Conservation (phyloP, 2,329 filamentous ascomycete genomes). For the Salinomyces thailandicus region DNA sequence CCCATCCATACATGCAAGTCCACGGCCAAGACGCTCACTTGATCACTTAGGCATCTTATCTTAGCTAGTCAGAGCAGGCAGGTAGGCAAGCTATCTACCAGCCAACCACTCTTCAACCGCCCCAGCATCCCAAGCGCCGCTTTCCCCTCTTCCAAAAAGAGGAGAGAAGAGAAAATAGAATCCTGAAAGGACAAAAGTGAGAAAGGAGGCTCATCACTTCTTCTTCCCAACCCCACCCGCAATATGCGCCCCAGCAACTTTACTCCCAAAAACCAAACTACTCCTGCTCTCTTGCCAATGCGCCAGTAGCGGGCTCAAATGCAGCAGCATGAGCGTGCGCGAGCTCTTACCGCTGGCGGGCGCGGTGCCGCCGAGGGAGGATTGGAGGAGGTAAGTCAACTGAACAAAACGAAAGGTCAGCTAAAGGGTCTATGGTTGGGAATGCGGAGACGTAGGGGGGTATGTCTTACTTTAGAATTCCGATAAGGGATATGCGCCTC, state of each 20-base stretch:
- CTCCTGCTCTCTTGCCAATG: slow-evolving; percentile 90
- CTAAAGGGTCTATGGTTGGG: not conserved
- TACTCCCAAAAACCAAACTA: slow-evolving; percentile 90
- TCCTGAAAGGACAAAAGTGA: too few species aligned
- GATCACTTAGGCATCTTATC: too few species aligned
- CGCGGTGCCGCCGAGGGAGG: slow-evolving; percentile 76
- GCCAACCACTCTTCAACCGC: too few species aligned
- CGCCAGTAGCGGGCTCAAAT: slow-evolving; percentile 84
- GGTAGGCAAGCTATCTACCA: too few species aligned
- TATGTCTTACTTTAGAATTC: slow-evolving; percentile 66
- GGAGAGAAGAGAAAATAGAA: too few species aligned
- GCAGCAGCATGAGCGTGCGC: slow-evolving; percentile 98
- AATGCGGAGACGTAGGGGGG: not conserved
- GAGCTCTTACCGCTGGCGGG: slow-evolving; percentile 39
- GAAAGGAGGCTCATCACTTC: slow-evolving; percentile 1
- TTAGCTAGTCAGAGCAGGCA: too few species aligned
- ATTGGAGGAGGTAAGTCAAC: slow-evolving; percentile 89
- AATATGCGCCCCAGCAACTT: slow-evolving; percentile 84
- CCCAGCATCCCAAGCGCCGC: too few species aligned
- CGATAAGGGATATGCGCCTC: slow-evolving; percentile 72
- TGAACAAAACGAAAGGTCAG: slow-evolving; percentile 22
- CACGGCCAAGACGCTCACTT: too few species aligned
- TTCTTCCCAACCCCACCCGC: slow-evolving; percentile 73
- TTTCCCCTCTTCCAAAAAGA: too few species aligned
- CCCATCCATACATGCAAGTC: too few species aligned